phyloP scores from a whole-genome alignment of 805 yeast genomes.

The Clavispora asparagi region DNA sequence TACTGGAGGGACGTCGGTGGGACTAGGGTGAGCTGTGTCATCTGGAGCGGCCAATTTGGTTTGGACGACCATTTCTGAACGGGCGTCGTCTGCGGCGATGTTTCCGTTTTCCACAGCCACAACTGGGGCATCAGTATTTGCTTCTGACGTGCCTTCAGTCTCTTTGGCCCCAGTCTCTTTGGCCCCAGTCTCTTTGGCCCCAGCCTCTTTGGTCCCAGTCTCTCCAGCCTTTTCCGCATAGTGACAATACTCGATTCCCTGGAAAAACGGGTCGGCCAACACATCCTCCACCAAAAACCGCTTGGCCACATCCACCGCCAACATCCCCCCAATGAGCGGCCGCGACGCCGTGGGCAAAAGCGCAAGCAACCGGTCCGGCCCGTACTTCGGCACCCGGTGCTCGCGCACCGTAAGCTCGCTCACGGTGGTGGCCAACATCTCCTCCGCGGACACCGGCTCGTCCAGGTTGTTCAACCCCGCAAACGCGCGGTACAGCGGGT shows the following conservation, averaged over 20 bases:
- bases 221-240: slow-evolving; percentile 15
- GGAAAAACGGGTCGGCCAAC: slow-evolving; percentile 52
- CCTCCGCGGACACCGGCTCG: slow-evolving; percentile 8
- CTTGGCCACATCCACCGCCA: slow-evolving; percentile 50
- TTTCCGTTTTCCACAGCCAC: no score
- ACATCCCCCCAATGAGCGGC: slow-evolving; percentile 57
- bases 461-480: slow-evolving; percentile 10
- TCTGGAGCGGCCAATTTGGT: no score
- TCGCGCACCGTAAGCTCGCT: slow-evolving; percentile 9
- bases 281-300: slow-evolving; percentile 60
- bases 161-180: no score
- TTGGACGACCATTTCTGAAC: no score
- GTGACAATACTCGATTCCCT: slow-evolving; percentile 52
- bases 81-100: no score
- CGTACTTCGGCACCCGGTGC: slow-evolving; percentile 25
- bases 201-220: neutral
- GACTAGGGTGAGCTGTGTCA: neutral
- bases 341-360: slow-evolving; percentile 67
- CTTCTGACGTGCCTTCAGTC: no score
- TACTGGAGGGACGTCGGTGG: neutral
- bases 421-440: slow-evolving; percentile 8
- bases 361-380: slow-evolving; percentile 69
- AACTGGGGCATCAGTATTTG: no score
- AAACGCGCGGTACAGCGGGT: slow-evolving; percentile 70
- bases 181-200: no score